Conservation (phyloP, 1,284 basidiomycete genomes). For the Trichosporon sp. region DNA sequence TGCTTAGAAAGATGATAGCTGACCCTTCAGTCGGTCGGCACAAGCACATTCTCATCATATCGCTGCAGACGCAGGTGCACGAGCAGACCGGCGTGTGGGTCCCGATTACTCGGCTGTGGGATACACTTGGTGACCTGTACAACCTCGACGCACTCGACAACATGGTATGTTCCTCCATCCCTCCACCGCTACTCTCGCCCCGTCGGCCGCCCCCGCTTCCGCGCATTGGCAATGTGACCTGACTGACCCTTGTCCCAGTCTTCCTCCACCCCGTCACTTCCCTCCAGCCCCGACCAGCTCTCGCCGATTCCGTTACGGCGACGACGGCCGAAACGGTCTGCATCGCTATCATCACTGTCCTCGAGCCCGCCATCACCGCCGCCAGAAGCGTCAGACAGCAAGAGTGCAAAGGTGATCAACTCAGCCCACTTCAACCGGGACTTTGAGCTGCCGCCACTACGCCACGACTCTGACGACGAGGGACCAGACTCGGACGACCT, state of each 20-base stretch:
- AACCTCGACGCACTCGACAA: slow-evolving; percentile 70
- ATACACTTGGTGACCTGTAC: slow-evolving; percentile 64
- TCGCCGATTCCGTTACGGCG: slow-evolving; percentile 14
- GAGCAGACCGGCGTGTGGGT: slow-evolving; percentile 45
- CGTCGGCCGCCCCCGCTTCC: no score
- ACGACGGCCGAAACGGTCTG: slow-evolving; percentile 14
- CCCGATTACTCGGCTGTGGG: slow-evolving; percentile 63
- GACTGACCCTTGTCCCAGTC: slow-evolving; percentile 11
- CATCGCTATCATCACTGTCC: slow-evolving; percentile 12
- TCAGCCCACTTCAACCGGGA: slow-evolving; percentile 13
- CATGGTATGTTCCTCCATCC: slow-evolving; percentile 54
- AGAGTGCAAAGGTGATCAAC: slow-evolving; percentile 16
- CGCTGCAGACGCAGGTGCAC: slow-evolving; percentile 33
- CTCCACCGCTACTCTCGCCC: not conserved
- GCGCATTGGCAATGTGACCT: not conserved
- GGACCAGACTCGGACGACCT: slow-evolving; percentile 6
- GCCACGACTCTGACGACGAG: not conserved
- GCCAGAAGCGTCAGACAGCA: not conserved
- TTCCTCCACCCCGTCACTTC: slow-evolving; percentile 19
- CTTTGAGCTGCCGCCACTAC: slow-evolving; percentile 15
- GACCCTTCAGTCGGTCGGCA: slow-evolving; percentile 29
- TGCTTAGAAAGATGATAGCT: not conserved
- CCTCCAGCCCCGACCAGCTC: slow-evolving; percentile 13
- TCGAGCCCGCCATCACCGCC: slow-evolving; percentile 9
- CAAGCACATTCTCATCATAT: slow-evolving; percentile 37